Base-by-base conservation (phyloP, 345 rosid genomes). In the Abelmoschus esculentus region DNA sequence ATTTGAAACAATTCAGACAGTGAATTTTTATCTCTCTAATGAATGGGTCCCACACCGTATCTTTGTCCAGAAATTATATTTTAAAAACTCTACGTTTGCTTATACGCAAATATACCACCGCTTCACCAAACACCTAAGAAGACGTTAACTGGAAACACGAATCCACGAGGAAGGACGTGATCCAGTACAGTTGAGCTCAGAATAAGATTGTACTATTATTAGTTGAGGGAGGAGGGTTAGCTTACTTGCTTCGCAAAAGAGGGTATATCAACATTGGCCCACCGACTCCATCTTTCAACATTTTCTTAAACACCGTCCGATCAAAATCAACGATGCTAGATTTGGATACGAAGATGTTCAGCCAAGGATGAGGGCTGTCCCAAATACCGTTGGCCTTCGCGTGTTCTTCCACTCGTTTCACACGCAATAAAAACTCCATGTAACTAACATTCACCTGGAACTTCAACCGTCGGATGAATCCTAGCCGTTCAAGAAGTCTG, bases 231-330 rank as follows among this genome's bases (percentile, higher is more conserved):
- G 67, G 55, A 9, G 1, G 8, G 49, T 3, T 17, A 49, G 72
- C 82, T 85, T 74, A 95, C 99, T 86, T 95, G 93, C 83, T 85
- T 74, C 93, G 89, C 80, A 85, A 62, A 7, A 90, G 81, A 54
- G 99, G 99, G 80, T 95, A 95, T 55, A 95, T 83, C 8, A 95
- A 79, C 87, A 95, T 87, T 64, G 97, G 99, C 56, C 99, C 99
- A 26, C 87, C 90, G 15, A 95, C 79, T 9, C 99, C 99, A 19
- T 83, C 77, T 74, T 84, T 89, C 60, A 91, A 72, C 56, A 87
- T 77, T 58, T 60, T 63, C 63, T 83, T 87, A 74, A 95, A 95
- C 64, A 95, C 89, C 79, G 15, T 64, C 55, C 83, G 91, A 82
- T 90, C 87, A 8, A 91, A 95, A 0, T 81, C 78, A 1, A 62